Base-by-base conservation (phyloP, 1,139 yeast species). In the Arxiozyma telluris region DNA sequence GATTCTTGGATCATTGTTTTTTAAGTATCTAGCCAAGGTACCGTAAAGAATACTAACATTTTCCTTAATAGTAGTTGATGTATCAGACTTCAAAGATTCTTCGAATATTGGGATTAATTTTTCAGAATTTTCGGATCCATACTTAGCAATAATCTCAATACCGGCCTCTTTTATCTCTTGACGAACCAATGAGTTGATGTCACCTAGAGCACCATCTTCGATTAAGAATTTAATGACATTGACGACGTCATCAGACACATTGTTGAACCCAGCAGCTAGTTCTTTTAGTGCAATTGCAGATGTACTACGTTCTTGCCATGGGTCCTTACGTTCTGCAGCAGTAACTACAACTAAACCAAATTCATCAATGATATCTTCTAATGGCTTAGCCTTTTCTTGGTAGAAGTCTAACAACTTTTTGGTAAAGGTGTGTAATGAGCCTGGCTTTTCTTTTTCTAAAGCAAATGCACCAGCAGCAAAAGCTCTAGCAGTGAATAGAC, bases 141-240 rank as follows among this genome's bases (percentile, higher is more conserved):
- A 86, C 1, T 67, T 63, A 50, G 82, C 76, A 53, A 93, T 81
- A 44, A 88, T 76, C 46, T 78, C 81, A 55, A 85, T 77, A 54
- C 96, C 98, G n/a, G 96, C 94, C 55, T 85, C 93, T 65, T 89
- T 90, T 67, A 91, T 77, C 65, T 87, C 94, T 59, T 83, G 87
- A 55, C 93, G 82, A 3, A 89, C 96, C 53, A 80, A 72, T 3
- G 79, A 75, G 57, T 86, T 87, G 57, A 78, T 76, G 65, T 91
- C 98, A 42, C 88, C 90, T 52, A 90, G 71, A 0, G 90, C 85
- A 50, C 80, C 78, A 38, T 78, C 79, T 21, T 77, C 72, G 23
- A 85, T 80, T 57, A 87, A 73, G 62, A 87, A 83, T 34, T 73
- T 69, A 64, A 88, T 80, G 21, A 87, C 67, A 43, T 70, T 66